A percentile compares a stretch with the other conserved stretches of the same genome.
Conservation (phyloP, 2,329 filamentous ascomycete genomes). For the Diaporthe sp. region DNA sequence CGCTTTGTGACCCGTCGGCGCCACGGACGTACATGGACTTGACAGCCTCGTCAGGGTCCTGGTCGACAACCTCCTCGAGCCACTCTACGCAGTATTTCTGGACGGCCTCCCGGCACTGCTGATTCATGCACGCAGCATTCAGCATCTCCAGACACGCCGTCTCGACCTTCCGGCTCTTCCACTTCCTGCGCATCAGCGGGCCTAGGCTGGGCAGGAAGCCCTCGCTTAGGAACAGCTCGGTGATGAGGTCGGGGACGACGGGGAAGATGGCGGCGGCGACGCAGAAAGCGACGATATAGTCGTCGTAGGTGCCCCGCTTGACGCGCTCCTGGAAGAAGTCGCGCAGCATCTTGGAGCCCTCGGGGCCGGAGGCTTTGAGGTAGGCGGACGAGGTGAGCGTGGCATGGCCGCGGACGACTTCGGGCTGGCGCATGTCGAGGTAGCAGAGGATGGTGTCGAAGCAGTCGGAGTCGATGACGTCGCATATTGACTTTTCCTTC, state of each 20-base stretch:
- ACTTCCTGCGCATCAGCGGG: conserved; percentile 81
- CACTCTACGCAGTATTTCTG: conserved; percentile 88
- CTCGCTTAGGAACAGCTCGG: conserved; percentile 87
- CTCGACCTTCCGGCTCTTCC: conserved; percentile 89
- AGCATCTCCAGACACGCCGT: conserved; percentile 89
- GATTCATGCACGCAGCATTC: conserved; percentile 91
- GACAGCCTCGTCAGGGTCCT: conserved; percentile 72
- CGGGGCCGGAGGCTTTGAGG: conserved; percentile 81
- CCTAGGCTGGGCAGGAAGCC: conserved; percentile 86
- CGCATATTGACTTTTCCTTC: conserved; percentile 66
- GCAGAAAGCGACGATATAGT: conserved; percentile 92
- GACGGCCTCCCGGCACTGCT: conserved; percentile 85
- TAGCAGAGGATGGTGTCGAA: conserved; percentile 89
- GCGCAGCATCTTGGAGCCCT: conserved; percentile 78
- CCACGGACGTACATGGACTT: conserved; percentile 64
- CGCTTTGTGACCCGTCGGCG: conserved; percentile 68
- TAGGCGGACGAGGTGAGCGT: conserved; percentile 87
- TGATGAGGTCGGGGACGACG: conserved; percentile 81
- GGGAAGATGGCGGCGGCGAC: conserved; percentile 92
- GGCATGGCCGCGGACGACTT: conserved; percentile 83
- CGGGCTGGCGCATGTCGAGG: conserved; percentile 85
- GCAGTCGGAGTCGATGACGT: conserved; percentile 79
- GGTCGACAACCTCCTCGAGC: conserved; percentile 86
- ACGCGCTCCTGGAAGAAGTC: conserved; percentile 82
- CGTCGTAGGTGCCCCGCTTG: conserved; percentile 83